Conservation (phyloP, 169 alveolate genomes). For the Theileria sp. region DNA sequence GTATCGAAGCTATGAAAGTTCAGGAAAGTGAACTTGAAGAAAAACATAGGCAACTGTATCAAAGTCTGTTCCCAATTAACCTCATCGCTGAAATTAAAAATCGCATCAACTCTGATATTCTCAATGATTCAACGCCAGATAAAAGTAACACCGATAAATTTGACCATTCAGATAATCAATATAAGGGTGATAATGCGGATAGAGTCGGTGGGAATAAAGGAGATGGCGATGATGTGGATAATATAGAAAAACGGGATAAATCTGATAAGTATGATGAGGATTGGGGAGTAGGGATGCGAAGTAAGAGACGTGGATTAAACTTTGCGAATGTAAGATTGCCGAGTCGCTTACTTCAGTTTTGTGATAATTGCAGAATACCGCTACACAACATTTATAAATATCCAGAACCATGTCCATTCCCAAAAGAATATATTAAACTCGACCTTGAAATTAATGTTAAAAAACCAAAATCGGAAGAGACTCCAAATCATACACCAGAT, state of each 20-base stretch:
- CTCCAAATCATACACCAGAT: constrained; percentile 3
- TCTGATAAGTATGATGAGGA: constrained; percentile 65
- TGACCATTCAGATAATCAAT: not conserved
- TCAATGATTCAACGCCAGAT: constrained; percentile 37
- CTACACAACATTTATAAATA: constrained; percentile 70
- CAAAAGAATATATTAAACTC: constrained; percentile 67
- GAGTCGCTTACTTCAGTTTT: constrained; percentile 58
- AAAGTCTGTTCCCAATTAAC: constrained; percentile 69
- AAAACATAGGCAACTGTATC: constrained; percentile 66
- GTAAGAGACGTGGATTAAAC: constrained; percentile 67
- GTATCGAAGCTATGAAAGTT: constrained; percentile 28
- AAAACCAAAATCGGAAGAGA: not conserved
- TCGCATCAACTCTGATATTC: constrained; percentile 53
- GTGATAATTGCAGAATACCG: constrained; percentile 78
- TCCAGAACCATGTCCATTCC: constrained; percentile 74
- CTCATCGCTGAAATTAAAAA: constrained; percentile 70
- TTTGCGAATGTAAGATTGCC: constrained; percentile 71
- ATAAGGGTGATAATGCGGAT: not conserved
- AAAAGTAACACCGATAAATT: constrained; percentile 6
- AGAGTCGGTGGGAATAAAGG: not conserved
- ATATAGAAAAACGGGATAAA: constrained; percentile 25
- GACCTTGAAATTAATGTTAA: constrained; percentile 37
- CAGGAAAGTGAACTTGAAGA: constrained; percentile 66
- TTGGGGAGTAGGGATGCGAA: constrained; percentile 56
- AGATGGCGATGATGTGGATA: not conserved